These are phyloP conservation scores for Heterococcus sp. DNA, from an alignment of 108 stramenopile species.

Conservation along the genomic window DNA sequence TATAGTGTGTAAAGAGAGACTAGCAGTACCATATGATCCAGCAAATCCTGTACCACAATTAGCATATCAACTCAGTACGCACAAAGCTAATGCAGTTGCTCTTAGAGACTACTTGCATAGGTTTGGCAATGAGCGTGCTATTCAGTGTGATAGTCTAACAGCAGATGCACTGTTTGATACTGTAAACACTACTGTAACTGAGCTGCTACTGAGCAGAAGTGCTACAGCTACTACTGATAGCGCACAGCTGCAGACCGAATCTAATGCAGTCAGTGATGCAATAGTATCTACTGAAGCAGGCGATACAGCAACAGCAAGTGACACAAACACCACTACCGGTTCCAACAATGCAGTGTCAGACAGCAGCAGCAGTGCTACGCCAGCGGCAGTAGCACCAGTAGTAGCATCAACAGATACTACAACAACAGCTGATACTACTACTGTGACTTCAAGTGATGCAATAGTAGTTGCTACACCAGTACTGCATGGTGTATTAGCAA, in stretches of 20 bases:
- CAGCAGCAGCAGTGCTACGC: not conserved
- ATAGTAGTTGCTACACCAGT: not conserved
- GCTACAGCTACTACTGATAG: not conserved
- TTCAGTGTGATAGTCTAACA: not conserved
- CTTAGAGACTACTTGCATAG: not conserved
- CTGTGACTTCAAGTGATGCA: not conserved
- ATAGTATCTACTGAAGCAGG: not conserved
- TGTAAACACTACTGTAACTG: not conserved
- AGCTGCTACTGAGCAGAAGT: not conserved
- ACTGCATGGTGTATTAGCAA: not conserved
- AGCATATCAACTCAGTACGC: constrained; percentile 6
- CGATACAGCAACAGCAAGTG: too few species aligned
- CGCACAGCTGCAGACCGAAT: not conserved
- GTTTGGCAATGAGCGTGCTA: not conserved
- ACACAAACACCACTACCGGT: too few species aligned
- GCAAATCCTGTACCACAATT: constrained; percentile 20
- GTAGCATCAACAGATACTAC: not conserved
- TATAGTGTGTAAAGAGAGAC: constrained; percentile 33
- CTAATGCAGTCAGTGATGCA: not conserved
- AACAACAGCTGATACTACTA: not conserved
- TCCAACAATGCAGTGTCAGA: not conserved
- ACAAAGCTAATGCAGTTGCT: not conserved
- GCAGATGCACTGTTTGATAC: not conserved
- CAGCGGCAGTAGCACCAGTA: not conserved
- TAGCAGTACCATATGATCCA: constrained; percentile 20